Evolutionary conservation across 83 land plant species (phyloP).

Genomic region (Thuja plicata): DNA sequence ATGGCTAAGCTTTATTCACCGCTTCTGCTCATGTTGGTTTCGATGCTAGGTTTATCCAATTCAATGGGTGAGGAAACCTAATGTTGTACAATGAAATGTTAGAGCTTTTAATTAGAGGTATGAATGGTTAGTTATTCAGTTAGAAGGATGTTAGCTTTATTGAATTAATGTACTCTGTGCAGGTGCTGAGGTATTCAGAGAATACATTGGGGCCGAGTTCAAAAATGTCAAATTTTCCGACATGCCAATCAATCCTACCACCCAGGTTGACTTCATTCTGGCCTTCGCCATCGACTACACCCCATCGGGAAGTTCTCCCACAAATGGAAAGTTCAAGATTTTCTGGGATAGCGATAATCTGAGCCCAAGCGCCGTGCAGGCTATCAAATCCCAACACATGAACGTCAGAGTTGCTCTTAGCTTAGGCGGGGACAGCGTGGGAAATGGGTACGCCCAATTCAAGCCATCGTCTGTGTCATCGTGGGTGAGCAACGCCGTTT

Average conservation of each 20-base stretch:
- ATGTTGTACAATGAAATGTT: too few species aligned
- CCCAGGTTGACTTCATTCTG: slow-evolving; percentile 41
- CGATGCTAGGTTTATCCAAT: too few species aligned
- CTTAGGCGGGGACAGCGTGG: slow-evolving; percentile 39
- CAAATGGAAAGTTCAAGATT: slow-evolving; percentile 32
- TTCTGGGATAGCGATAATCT: slow-evolving; percentile 34
- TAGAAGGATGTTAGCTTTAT: too few species aligned
- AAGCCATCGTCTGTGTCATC: slow-evolving; percentile 16
- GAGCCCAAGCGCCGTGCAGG: slow-evolving; percentile 12
- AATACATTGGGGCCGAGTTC: slow-evolving; percentile 48
- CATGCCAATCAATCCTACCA: slow-evolving; percentile 32
- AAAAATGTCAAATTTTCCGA: slow-evolving; percentile 33
- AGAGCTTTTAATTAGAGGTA: too few species aligned
- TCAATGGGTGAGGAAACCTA: too few species aligned
- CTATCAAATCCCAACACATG: slow-evolving; percentile 24
- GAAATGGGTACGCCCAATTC: slow-evolving; percentile 15
- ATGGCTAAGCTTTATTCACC: too few species aligned
- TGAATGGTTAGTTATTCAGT: too few species aligned
- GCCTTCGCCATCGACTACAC: slow-evolving; percentile 53
- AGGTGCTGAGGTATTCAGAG: slow-evolving; percentile 30
- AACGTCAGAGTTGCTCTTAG: slow-evolving; percentile 41
- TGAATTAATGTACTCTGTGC: neutral
- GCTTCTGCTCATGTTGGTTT: too few species aligned
- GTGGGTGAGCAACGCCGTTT: slow-evolving; percentile 46
- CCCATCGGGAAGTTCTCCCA: neutral